Evolutionary conservation across 768 basidiomycete species (phyloP).

Genomic region (Kondoa subrosea): DNA sequence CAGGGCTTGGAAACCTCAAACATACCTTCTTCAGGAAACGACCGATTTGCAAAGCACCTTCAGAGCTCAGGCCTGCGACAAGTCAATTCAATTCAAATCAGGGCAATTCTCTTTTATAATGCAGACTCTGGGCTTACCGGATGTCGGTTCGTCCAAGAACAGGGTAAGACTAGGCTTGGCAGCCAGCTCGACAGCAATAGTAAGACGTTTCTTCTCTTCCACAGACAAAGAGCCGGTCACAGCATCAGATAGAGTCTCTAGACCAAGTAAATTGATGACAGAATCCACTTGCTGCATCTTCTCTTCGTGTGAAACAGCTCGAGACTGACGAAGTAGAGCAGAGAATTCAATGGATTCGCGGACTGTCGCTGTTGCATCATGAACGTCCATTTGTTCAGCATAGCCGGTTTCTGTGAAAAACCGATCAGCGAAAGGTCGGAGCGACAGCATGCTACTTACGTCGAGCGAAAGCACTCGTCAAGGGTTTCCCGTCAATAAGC

Average conservation of each 20-base stretch:
- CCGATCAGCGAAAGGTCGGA: not conserved
- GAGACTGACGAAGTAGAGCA: constrained; percentile 35
- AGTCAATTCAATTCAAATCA: constrained; percentile 41
- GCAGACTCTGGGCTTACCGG: constrained; percentile 40
- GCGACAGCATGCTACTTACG: not conserved
- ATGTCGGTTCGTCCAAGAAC: constrained; percentile 78
- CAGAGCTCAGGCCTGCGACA: constrained; percentile 29
- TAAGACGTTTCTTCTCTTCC: constrained; percentile 41
- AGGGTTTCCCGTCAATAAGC: constrained; percentile 33
- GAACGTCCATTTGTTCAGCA: constrained; percentile 25
- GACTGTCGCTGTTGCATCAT: constrained; percentile 33
- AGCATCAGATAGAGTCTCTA: constrained; percentile 35
- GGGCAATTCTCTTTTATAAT: constrained; percentile 36
- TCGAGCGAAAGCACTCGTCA: not conserved
- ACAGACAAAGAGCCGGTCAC: constrained; percentile 36
- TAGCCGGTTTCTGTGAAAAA: not conserved
- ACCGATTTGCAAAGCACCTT: constrained; percentile 7
- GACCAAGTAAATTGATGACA: constrained; percentile 34
- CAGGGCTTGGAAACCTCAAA: too few relatives aligned
- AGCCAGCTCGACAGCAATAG: constrained; percentile 70
- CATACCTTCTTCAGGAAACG: not conserved
- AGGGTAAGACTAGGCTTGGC: constrained; percentile 59
- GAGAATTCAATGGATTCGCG: constrained; percentile 36
- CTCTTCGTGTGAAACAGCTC: constrained; percentile 29
- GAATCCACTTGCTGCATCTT: constrained; percentile 35